Evolutionary conservation across 371 early-diverging fungal species (phyloP), one percentile per base, ranked within the genome.

Genomic region (Mucor sp.): DNA sequence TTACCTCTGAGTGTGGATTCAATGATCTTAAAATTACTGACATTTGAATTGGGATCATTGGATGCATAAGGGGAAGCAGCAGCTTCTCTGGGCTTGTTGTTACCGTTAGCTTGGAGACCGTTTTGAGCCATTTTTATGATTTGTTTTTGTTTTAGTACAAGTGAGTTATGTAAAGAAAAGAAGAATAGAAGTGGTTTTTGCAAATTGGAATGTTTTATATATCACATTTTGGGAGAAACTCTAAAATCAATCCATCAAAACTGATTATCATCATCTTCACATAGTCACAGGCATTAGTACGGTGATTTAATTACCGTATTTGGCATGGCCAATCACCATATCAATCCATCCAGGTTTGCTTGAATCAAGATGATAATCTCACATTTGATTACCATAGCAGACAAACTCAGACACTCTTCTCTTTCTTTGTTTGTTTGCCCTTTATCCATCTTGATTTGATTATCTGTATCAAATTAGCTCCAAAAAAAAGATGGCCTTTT

Each of bases 1-100:
- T 70, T 82, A 92, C 93, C 94, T 83, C 98, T 85, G 50, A 97
- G 84, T 5, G 98, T 97, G 6, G 96, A 93, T 73, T 98, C 98
- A 73, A 98, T 98, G 70, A 98, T 97, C 80, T 90, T 88, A 75
- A 97, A 98, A 84, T 95, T 95, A 67, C 85, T 84, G 28, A 96
- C 93, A 55, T 94, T 89, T 64, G 93, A 93, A 66, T 94, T 85
- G 63, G 89, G 89, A 80, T 95, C 94, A 68, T 85, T 85, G 67
- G 86, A 87, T 48, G 78, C 81, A 60, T 90, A 90, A 8, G 90
- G 90, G 27, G 81, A 80, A 6, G 70, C 69, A 47, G 76, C 68
- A 53, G 75, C 81, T 67, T 79, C 84, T 63, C 63, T 66, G 32
- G 70, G 70, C 17, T 48, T 28, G 27, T 58, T 35, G 27, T 50